Evolutionary conservation across 192 early-diverging fungal genomes (phyloP), one percentile per base, ranked within the genome.

Genomic region (Glomus cerebriforme): DNA sequence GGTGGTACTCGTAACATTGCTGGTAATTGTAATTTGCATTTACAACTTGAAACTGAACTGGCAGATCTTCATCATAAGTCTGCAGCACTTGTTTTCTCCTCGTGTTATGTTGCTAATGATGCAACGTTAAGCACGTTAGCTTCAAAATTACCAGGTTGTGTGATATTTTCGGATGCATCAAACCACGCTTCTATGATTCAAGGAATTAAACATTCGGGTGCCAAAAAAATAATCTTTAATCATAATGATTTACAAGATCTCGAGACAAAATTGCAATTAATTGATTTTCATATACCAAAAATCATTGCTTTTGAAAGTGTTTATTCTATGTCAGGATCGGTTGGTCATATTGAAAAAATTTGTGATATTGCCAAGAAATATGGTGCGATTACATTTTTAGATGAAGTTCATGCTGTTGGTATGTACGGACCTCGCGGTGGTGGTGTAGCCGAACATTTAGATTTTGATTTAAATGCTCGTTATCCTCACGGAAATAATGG

Each of bases 101-200:
- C 96, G 64, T 98, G 97, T 88, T 98, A 96, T 85, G 97, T 98
- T 3, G 97, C 97, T 81, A 98, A 98, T 86, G 97, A 98, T 80
- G 96, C 95, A 54, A 96, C 95, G n/a, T 83, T 98, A 58, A 92
- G 93, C 67, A 97, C 96, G 31, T 84, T 98, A 68, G 95, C 93
- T 72, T 84, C 88, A 59, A 93, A 96, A 81, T 84, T 98, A 79
- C 97, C 97, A 64, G 91, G 89, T 32, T 97, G 96, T 83, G 92
- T 97, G 19, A 97, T 98, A 83, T 95, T 98, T 78, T 97, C 96
- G 62, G 97, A 98, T 84, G 84, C 92, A 22, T 89, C 93, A 80
- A 98, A 98, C 87, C 97, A 98, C 79, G 97, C 97, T n/a, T 97
- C 96, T 13, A 98, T 98, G 97, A 98, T 98, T 83, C 96, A 97